phyloP scores from a whole-genome alignment of 164 flowering plant genomes.

The Stephania japonica region DNA sequence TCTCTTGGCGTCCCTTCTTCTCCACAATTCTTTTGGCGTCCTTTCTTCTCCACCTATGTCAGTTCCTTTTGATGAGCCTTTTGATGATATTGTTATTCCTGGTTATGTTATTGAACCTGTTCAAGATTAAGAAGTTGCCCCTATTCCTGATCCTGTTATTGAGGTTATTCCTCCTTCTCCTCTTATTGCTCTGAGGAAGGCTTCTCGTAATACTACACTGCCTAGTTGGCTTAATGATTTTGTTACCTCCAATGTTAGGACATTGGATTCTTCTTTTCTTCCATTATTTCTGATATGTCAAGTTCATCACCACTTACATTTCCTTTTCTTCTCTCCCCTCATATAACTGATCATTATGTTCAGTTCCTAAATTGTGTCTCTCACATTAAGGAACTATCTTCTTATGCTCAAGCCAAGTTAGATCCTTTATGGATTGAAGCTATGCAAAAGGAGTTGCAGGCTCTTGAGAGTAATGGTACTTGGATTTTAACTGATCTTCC shows the following conservation, averaged over 20 bases:
- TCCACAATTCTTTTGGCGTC: too few species aligned
- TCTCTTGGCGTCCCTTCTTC: neutral
- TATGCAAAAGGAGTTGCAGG: neutral
- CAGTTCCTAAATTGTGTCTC: neutral
- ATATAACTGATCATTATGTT: neutral
- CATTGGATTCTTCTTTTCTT: neutral
- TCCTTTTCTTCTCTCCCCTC: neutral
- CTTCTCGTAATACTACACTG: neutral
- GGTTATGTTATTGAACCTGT: neutral
- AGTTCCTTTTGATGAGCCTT: neutral
- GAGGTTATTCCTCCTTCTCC: too few species aligned
- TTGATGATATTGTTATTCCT: neutral
- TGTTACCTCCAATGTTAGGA: neutral
- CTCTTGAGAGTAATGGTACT: neutral
- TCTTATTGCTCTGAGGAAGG: neutral
- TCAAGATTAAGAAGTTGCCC: neutral
- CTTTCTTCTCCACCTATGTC: neutral
- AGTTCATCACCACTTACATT: too few species aligned
- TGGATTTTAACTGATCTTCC: neutral
- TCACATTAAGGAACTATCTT: neutral
- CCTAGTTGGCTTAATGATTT: neutral
- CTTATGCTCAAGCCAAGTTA: neutral
- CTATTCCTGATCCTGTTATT: too few species aligned
- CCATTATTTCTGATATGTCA: neutral
- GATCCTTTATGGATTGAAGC: neutral